Evolutionary conservation across 305 asterid genomes (phyloP), one percentile per base, ranked within the genome.

Genomic region (Fraxinus albicans): DNA sequence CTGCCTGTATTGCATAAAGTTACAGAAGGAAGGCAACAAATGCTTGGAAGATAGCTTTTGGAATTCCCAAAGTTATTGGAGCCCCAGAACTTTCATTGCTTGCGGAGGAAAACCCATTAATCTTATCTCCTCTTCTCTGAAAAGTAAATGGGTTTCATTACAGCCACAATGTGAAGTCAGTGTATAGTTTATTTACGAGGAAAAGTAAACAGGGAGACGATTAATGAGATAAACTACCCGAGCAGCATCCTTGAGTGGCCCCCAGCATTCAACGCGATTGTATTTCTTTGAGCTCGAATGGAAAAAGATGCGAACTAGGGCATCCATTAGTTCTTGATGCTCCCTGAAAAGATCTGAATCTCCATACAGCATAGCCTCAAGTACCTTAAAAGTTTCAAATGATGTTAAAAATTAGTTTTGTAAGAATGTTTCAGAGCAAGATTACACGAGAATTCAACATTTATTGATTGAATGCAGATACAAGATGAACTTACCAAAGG

Each of bases 201-300:
- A 33, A 58, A 58, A 44, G 73, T 19, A 65, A 34, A 73, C 17
- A 31, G 31, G 13, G 31, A 75, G n/a, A 47, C 23, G 44, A 31
- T 77, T 27, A 21, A 15, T 29, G 33, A 35, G 19, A 60, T 17
- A 13, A 77, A 82, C 35, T 88, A 92, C 98, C 95, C 83, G 73
- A 73, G 92, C 95, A 69, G 98, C 98, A 85, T 93, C 95, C 92
- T 88, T 90, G 81, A 94, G 91, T 0, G 98, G 94, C 3, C 98
- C 98, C 99, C 98, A 94, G 55, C 96, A 94, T 83, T 96, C 99
- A 36, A 90, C 89, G 8, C 92, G 93, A 74, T 96, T 93, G 86
- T 94, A 96, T 75, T 90, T 94, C 77, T 87, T 90, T 21, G 91
- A 92, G 89, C 98, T 92, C 0, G 99, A 96, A 85, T 96, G 98